Conservation (phyloP, 306 rosid species). For the Trichosanthes cucumerina region DNA sequence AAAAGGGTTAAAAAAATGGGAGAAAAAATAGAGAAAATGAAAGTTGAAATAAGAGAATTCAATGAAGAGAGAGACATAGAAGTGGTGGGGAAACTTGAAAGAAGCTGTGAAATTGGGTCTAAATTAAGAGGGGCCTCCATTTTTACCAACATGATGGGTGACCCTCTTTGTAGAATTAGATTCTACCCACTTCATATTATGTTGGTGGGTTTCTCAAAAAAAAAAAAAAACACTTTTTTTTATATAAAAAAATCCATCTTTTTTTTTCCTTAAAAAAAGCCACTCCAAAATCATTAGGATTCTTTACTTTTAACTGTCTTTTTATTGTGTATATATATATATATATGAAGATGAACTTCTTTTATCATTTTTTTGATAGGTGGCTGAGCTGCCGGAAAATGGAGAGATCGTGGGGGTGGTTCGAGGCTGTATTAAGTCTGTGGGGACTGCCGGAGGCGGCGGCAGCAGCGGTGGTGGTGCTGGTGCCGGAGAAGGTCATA, state of each 20-base stretch:
- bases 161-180: constrained; percentile 72
- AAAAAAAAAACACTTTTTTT: background rate
- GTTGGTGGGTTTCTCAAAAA: constrained; percentile 35
- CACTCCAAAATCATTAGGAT: background rate
- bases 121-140: constrained; percentile 48
- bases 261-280: background rate
- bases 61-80: constrained; percentile 49
- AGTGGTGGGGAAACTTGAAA: constrained; percentile 72
- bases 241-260: background rate
- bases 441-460: constrained; percentile 35
- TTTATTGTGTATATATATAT: too few species aligned
- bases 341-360: background rate
- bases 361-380: constrained; percentile 16
- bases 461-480: constrained; percentile 20
- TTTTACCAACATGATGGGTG: constrained; percentile 46
- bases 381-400: constrained; percentile 54
- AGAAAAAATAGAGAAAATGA: constrained; percentile 24
- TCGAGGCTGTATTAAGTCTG: constrained; percentile 59
- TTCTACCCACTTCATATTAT: constrained; percentile 60
- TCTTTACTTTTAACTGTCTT: background rate
- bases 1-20: constrained; percentile 17
- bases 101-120: constrained; percentile 61
- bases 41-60: constrained; percentile 51
- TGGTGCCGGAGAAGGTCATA: constrained; percentile 30
- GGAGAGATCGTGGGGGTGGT: constrained; percentile 61